Percentiles rank a stretch among this genome's conserved stretches.
Conservation (phyloP, 129 eudicot genomes). For the Lactuca sativa region DNA sequence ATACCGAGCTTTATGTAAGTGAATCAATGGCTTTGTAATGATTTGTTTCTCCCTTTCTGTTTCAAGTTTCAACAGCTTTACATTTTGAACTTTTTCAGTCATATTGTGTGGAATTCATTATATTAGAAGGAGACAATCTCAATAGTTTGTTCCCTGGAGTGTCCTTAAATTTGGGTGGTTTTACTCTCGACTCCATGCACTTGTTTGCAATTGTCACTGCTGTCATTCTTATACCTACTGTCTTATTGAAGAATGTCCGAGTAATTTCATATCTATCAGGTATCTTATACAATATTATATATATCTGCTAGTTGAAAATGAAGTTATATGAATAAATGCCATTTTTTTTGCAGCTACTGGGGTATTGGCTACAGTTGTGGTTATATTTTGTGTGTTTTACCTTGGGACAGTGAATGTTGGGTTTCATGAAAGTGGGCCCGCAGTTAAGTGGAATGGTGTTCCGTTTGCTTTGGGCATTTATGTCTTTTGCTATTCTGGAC, state of each 20-base stretch:
- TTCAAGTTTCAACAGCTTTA: not conserved
- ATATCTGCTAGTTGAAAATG: not conserved
- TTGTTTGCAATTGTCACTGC: constrained; percentile 64
- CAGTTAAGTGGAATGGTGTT: constrained; percentile 67
- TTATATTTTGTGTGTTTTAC: constrained; percentile 58
- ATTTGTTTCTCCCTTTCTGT: not conserved
- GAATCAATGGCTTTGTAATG: not conserved
- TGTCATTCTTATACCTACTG: constrained; percentile 71
- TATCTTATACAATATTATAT: constrained; percentile 11
- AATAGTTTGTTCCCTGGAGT: constrained; percentile 67
- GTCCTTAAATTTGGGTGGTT: constrained; percentile 49
- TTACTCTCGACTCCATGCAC: constrained; percentile 64
- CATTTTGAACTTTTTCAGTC: constrained; percentile 49
- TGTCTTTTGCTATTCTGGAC: constrained; percentile 88
- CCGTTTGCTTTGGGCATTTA: constrained; percentile 89
- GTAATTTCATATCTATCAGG: constrained; percentile 87
- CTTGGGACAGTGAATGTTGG: constrained; percentile 65
- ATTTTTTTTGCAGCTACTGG: constrained; percentile 74
- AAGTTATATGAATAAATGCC: not conserved
- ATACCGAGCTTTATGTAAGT: constrained; percentile 93
- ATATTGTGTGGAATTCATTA: constrained; percentile 90
- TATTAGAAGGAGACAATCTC: constrained; percentile 88
- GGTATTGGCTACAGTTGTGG: constrained; percentile 59
- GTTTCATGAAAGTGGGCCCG: constrained; percentile 53
- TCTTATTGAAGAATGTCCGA: constrained; percentile 69